Evolutionary conservation across 2,329 filamentous ascomycete genomes (phyloP), one percentile per base, ranked within the genome.

Genomic region (Aspergillus brunneoviolaceus): DNA sequence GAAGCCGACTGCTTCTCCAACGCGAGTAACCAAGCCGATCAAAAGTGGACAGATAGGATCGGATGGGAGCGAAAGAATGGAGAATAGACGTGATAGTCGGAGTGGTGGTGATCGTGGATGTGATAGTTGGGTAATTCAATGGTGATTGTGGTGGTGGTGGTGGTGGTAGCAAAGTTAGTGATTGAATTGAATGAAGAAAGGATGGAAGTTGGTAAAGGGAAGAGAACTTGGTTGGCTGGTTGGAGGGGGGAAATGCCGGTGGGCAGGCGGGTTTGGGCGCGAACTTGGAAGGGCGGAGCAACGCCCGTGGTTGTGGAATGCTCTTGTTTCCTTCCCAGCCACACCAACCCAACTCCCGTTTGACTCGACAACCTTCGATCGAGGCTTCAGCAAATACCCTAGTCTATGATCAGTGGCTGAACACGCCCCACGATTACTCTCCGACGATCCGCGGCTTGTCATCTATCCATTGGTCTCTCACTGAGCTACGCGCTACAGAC

Each of bases 1-100:
- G 59, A 60, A 55, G 61, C 60, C 61, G 57, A 61, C 59, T 49
- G 35, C 47, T 42, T 52, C 14, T 50, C 25, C 50, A 62, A 35
- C 42, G 39, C 50, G 45, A 31, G 55, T 48, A 31, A 25, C 54
- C 16, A 27, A 42, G n/a, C 23, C 49, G 42, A 51, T 57, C 16
- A 53, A 51, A 49, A 55, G 11, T 48, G 23, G 49, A 59, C 35
- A 50, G 57, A 61, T 31, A n/a, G 54, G 52, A 58, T 55, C 11
- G 48, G 39, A 50, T 47, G 51, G 52, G 53, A 60, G 56, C 33
- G 57, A 61, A 57, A 48, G 51, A 27, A 45, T 49, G 31, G 53
- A 7, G 16, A 45, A 31, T 31, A 49, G 29, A 45, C 14, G 33
- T 23, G 27, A 33, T 19, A 16, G 31, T 35, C 33, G 33, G 14